phyloP scores from a whole-genome alignment of 345 rosid genomes.

The Syzygium oleosum region DNA sequence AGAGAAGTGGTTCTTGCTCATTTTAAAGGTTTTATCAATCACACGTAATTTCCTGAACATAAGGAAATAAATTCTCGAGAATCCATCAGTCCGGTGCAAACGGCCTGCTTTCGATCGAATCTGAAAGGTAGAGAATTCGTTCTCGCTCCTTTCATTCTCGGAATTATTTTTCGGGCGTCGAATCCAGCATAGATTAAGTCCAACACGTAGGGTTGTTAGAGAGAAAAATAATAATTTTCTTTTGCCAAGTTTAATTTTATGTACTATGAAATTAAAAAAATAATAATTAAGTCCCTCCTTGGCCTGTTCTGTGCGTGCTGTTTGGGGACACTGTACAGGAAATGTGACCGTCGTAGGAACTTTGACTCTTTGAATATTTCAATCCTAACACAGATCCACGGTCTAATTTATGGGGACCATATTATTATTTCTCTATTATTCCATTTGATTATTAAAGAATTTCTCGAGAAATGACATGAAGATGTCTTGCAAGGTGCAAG shows the following conservation, averaged over 20 bases:
- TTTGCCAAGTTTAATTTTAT: not conserved
- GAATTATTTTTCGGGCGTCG: not conserved
- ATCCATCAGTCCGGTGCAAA: no score
- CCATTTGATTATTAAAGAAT: not conserved
- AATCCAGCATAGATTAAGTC: not conserved
- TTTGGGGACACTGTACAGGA: not conserved
- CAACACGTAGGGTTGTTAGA: not conserved
- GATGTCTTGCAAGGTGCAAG: not conserved
- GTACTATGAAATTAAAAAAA: not conserved
- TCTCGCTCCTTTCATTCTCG: not conserved
- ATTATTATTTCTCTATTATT: not conserved
- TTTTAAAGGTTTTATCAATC: no score
- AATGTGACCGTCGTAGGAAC: not conserved
- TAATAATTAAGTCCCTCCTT: not conserved
- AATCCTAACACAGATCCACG: not conserved
- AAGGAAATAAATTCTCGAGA: no score
- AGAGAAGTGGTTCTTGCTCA: no score
- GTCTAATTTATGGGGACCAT: not conserved
- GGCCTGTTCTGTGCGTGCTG: not conserved
- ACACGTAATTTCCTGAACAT: no score
- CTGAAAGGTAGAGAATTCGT: not conserved
- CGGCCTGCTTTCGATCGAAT: no score
- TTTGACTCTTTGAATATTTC: not conserved
- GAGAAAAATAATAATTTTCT: not conserved
- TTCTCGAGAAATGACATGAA: not conserved